Evolutionary conservation across 176 grass and related monocot species (phyloP), one percentile per base, ranked within the genome.

Genomic region (Tuctoria greenei): DNA sequence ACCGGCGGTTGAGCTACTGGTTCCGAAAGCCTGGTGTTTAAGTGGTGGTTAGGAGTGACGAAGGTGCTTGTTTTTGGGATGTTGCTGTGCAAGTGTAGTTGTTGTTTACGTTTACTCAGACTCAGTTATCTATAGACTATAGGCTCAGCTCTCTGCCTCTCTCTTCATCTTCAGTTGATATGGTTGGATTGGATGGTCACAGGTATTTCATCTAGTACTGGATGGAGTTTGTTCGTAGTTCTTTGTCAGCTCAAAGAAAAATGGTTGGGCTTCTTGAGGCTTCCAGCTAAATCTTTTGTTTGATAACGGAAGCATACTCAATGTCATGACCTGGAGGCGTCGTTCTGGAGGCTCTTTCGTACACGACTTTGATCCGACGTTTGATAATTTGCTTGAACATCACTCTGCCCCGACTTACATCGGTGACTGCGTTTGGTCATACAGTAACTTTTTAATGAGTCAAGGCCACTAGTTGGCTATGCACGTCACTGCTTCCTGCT

Each of bases 1-100:
- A 17, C 61, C 10, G 78, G 82, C 73, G 82, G 35, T 18, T 89
- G 64, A 85, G 3, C 67, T 40, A 1, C 46, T 61, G 28, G 21
- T 0, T 65, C 73, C 11, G 46, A 49, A 66, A 47, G 20, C 44
- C 61, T 69, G 52, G 76, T 84, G 37, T 25, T 25, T 4, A 36
- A 44, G 26, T 27, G 51, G 41, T 51, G 42, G 21, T 62, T 81
- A 51, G 50, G 28, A 60, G 34, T 41, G 39, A 20, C 50, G 31
- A 56, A 45, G 51, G 51, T 7, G 39, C 64, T 38, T 85, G 47
- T 79, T 85, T 79, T 46, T 28, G n/a, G 23, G 59, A 17, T 61
- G 67, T 28, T 79, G 69, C 8, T 64, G 26, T 38, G 37, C 81
- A 75, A 41, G 46, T 57, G 54, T 69, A 78, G 80, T 31, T 25